Evolutionary conservation across 2,329 filamentous ascomycete genomes (phyloP), one percentile per base, ranked within the genome.

Genomic region (Aspergillus tubingensis): DNA sequence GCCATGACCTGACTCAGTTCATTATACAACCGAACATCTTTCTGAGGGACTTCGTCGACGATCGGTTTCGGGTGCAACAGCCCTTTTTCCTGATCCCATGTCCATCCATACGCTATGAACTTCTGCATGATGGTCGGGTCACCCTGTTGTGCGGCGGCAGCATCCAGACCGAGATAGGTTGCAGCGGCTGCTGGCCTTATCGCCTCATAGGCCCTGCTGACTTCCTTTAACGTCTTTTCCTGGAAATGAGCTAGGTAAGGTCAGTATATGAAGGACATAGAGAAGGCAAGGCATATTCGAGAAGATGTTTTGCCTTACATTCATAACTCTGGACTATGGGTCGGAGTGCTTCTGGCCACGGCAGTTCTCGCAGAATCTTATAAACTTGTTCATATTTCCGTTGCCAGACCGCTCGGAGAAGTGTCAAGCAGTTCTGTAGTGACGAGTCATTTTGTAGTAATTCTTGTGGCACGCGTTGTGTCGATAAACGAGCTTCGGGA

Each of bases 321-420:
- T 77, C 71, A 61, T 76, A 78, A 64, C 69, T 69, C 36, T 68
- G 65, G 13, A 76, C 71, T 52, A 77, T 50, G 17, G 67, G 66
- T 52, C 71, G 68, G 10, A 77, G 62, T 25, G 57, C 51, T 8
- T 74, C 68, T 39, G 74, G 70, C 77, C 77, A 79, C 50, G 70
- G 67, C 17, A 71, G 54, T 27, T 67, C 66, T 55, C 75, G 68
- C 15, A 79, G 65, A 21, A 72, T 66, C 50, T 65, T 65, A 57
- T 78, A 78, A n/a, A 78, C 71, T 49, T 72, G 65, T 15, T 66
- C 66, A 59, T 77, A 68, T 55, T 74, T 68, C 48, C 69, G 71
- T 50, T 77, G 75, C 75, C 75, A 78, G 27, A 78, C 66, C 5
- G 76, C 76, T 39, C 70, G 74, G 27, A 79, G 59, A 17, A 79